phyloP scores from a whole-genome alignment of 2,329 filamentous ascomycete species.

The Trichoderma sp. region DNA sequence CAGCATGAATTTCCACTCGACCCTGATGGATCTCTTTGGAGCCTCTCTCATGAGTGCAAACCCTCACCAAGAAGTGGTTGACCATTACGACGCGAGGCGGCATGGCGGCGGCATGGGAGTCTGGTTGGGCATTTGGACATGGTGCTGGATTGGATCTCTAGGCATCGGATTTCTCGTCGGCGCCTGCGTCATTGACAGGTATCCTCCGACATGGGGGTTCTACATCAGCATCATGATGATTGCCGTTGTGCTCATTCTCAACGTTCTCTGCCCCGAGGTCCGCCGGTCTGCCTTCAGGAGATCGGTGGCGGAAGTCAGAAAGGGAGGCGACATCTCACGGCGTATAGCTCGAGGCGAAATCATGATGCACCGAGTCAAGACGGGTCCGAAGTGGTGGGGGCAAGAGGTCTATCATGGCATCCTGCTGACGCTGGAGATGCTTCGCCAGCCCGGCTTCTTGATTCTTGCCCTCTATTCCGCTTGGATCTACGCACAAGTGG shows the following conservation, averaged over 20 bases:
- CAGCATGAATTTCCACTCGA: constrained; percentile 75
- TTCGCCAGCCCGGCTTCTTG: constrained; percentile 73
- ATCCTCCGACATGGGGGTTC: constrained; percentile 73
- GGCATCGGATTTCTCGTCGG: constrained; percentile 73
- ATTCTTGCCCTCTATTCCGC: constrained; percentile 71
- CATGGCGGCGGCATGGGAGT: constrained; percentile 77
- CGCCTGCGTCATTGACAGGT: constrained; percentile 65
- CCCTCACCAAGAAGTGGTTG: constrained; percentile 72
- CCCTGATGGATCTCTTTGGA: constrained; percentile 74
- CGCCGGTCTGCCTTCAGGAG: constrained; percentile 68
- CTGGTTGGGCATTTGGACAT: constrained; percentile 80
- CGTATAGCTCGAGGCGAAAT: constrained; percentile 72
- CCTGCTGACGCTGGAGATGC: constrained; percentile 68
- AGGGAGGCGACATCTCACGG: constrained; percentile 54
- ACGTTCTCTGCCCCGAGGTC: constrained; percentile 72
- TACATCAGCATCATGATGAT: constrained; percentile 72
- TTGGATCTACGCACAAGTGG: constrained; percentile 78
- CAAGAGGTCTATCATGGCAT: constrained; percentile 74
- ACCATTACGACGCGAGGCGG: constrained; percentile 67
- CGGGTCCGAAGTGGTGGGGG: constrained; percentile 75
- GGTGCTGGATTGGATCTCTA: constrained; percentile 73
- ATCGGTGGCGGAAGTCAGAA: constrained; percentile 66
- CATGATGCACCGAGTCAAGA: constrained; percentile 73
- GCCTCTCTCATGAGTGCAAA: constrained; percentile 72
- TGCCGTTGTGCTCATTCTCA: constrained; percentile 66